Evolutionary conservation across 2,329 filamentous ascomycete species (phyloP).

Genomic region (Fusarium lateritium): DNA sequence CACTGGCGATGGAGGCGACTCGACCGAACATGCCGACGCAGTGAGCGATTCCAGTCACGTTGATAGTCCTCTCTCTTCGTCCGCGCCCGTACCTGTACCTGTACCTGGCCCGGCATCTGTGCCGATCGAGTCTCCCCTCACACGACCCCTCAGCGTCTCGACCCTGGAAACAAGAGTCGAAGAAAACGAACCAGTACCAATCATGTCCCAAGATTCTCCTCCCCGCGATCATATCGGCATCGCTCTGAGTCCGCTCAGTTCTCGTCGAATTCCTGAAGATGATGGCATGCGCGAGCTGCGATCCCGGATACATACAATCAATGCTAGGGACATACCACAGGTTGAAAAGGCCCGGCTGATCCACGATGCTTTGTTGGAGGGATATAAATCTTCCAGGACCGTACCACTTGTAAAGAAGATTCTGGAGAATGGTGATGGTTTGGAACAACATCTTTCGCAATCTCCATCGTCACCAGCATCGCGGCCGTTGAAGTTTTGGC

Average conservation of each 20-base stretch:
- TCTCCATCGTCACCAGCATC: conserved; percentile 58
- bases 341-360: conserved; percentile 80
- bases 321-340: conserved; percentile 70
- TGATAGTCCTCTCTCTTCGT: conserved; percentile 40
- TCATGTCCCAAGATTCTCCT: conserved; percentile 42
- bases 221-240: conserved; percentile 55
- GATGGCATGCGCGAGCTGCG: conserved; percentile 82
- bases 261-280: conserved; percentile 74
- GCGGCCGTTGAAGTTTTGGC: conserved; percentile 72
- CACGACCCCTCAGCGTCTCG: conserved; percentile 53
- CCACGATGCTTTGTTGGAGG: conserved; percentile 79
- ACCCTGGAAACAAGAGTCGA: conserved; percentile 55
- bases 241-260: conserved; percentile 50
- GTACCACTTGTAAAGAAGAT: conserved; percentile 34
- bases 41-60: conserved; percentile 39
- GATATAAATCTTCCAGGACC: conserved; percentile 65
- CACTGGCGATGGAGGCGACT: conserved; percentile 54
- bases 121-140: conserved; percentile 46
- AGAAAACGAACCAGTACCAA: conserved; percentile 43
- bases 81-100: conserved; percentile 21
- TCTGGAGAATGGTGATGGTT: conserved; percentile 31
- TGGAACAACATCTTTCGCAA: conserved; percentile 56
- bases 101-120: conserved; percentile 30
- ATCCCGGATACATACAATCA: conserved; percentile 77
- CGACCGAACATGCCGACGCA: conserved; percentile 41